Base-by-base conservation (phyloP, 306 rosid genomes). In the Vicia sativa region DNA sequence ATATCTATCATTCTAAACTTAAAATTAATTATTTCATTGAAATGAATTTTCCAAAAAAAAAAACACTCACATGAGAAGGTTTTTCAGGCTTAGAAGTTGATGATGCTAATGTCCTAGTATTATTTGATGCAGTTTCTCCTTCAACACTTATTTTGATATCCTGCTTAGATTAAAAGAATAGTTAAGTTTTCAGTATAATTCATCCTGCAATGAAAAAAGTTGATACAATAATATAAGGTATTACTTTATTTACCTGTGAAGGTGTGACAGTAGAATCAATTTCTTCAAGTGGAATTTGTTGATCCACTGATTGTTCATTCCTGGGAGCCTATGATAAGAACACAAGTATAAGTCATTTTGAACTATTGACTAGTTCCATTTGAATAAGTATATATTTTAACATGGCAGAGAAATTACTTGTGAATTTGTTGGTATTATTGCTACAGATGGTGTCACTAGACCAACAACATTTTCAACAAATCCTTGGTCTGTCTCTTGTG, bases 401-500 rank as follows among this genome's bases (percentile, higher is more conserved):
- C 9, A 61, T 19, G 18, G 18, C 45, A 6, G 34, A 8, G 4
- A 59, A 15, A 34, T 35, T 15, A 59, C 14, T 59, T 59, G 0
- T 2, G 23, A 29, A n/a, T 29, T 29, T 14, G 25, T 14, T 14
- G 64, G 44, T 29, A 9, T 2, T n/a, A 57, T n/a, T 57, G 63
- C 43, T 14, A 57, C 0, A 7, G 13, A 9, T n/a, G 43, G 43
- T 31, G 15, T 62, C 18, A 25, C 69, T 29, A 45, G 38, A 65
- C 8, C 26, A 9, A 18, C 15, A 46, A 9, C 70, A 14, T 28
- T 46, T 45, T 65, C 18, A 1, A n/a, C 54, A 68, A 21, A 13
- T 4, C 38, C 73, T 45, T 75, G 65, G 65, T 53, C 72, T 67
- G 46, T 48, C 68, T 19, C n/a, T 21, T 2, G 6, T 19, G 58